phyloP scores from a whole-genome alignment of 2,329 filamentous ascomycete genomes.

The Phyllosticta citrichinensis region DNA sequence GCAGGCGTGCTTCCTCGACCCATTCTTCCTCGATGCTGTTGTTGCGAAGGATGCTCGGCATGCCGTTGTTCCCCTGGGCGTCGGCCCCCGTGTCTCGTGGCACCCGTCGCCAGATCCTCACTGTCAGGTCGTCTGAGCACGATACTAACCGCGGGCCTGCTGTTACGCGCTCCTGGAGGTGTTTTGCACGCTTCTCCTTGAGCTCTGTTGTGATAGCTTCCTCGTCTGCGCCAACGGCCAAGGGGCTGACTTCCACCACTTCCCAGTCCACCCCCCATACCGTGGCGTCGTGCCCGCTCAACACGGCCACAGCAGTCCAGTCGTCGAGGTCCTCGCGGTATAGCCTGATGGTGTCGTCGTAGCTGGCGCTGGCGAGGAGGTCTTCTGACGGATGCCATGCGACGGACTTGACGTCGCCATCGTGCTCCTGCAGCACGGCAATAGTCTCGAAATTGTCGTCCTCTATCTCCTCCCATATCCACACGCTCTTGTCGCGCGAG shows the following conservation, averaged over 20 bases:
- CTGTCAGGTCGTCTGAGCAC: constrained; percentile 73
- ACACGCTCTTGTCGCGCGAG: constrained; percentile 84
- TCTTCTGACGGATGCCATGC: constrained; percentile 77
- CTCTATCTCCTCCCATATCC: constrained; percentile 96
- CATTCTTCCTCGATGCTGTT: constrained; percentile 67
- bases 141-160: constrained; percentile 57
- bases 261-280: constrained; percentile 80
- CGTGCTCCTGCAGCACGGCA: constrained; percentile 87
- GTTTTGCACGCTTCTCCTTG: constrained; percentile 23
- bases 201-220: constrained; percentile 12
- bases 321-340: constrained; percentile 90
- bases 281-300: constrained; percentile 73
- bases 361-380: constrained; percentile 79
- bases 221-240: constrained; percentile 15
- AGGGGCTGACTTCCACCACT: constrained; percentile 26
- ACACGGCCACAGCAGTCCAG: constrained; percentile 78
- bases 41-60: constrained; percentile 84
- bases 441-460: constrained; percentile 97
- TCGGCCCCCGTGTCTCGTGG: constrained; percentile 39
- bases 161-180: constrained; percentile 28
- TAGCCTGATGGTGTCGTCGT: constrained; percentile 81
- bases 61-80: constrained; percentile 44
- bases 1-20: constrained; percentile 67
- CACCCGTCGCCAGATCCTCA: constrained; percentile 68
- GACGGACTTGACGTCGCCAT: constrained; percentile 89